Evolutionary conservation across 2,329 filamentous ascomycete genomes (phyloP).

Genomic region (Mollisia scopiformis): DNA sequence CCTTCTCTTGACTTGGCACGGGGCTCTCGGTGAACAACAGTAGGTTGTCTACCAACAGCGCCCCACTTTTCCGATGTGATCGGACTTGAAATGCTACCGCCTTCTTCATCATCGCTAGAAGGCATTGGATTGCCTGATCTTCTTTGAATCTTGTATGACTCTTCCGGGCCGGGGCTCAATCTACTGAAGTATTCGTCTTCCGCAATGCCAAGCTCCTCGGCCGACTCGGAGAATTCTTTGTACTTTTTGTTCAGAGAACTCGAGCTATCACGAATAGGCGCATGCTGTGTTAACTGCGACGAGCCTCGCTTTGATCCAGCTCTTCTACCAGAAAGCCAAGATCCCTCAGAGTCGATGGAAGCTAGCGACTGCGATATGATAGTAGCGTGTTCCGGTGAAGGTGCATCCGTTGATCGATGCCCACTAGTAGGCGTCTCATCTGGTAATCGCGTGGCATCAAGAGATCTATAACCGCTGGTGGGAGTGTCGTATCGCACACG

Average conservation of each 20-base stretch:
- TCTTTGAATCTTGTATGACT: constrained; percentile 35
- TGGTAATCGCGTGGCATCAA: constrained; percentile 42
- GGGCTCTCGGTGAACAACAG: constrained; percentile 64
- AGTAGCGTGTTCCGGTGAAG: constrained; percentile 54
- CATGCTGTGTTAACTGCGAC: constrained; percentile 44
- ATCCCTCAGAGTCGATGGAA: constrained; percentile 93
- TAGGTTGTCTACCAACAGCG: constrained; percentile 51
- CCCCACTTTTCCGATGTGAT: constrained; percentile 35
- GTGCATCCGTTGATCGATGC: constrained; percentile 41
- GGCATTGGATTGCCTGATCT: constrained; percentile 51
- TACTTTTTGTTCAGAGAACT: constrained; percentile 45
- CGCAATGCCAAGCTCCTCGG: constrained; percentile 66
- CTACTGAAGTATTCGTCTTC: constrained; percentile 77
- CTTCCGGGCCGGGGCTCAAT: constrained; percentile 44
- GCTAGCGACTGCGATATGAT: constrained; percentile 81
- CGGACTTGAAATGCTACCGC: constrained; percentile 39
- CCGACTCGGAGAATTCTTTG: constrained; percentile 59
- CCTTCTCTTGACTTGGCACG: constrained; percentile 63
- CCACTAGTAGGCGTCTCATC: constrained; percentile 49
- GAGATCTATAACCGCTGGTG: constrained; percentile 46
- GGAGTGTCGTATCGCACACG: constrained; percentile 51
- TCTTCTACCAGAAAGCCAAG: constrained; percentile 84
- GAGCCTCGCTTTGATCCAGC: constrained; percentile 50
- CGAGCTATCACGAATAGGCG: constrained; percentile 43
- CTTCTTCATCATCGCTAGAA: constrained; percentile 61